phyloP scores from a whole-genome alignment of 2,329 filamentous ascomycete species.

The Xylaria sp. region DNA sequence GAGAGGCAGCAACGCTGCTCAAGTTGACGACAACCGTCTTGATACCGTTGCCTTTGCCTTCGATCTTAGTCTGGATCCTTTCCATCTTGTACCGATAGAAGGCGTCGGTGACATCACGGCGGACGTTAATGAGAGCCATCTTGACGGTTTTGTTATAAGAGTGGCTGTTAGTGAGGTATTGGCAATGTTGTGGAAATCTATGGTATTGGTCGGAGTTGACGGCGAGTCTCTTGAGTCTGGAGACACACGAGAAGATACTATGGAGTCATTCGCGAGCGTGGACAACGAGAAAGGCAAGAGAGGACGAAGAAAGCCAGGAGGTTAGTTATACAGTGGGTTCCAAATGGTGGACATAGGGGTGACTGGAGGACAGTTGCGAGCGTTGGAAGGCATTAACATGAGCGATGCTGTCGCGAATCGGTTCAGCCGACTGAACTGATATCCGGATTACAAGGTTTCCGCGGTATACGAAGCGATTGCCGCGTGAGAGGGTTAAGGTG shows the following conservation, averaged over 20 bases:
- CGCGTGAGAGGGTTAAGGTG: constrained; percentile 88
- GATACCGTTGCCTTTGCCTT: constrained; percentile 99
- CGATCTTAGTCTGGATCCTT: constrained; percentile 97
- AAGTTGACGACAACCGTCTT: constrained; percentile 99
- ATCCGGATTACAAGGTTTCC: constrained; percentile 91
- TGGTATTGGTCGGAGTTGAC: constrained; percentile 34
- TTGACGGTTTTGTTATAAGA: constrained; percentile 61
- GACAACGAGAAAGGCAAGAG: constrained; percentile 50
- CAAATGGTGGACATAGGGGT: constrained; percentile 67
- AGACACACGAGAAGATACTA: constrained; percentile 41
- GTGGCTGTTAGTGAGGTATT: constrained; percentile 36
- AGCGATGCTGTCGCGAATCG: constrained; percentile 51
- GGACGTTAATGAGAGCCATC: constrained; percentile 99
- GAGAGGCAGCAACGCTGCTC: constrained; percentile 89
- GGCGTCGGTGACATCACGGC: constrained; percentile 95
- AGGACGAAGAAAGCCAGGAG: constrained; percentile 56
- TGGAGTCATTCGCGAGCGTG: constrained; percentile 49
- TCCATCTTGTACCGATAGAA: constrained; percentile 99
- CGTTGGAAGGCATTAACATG: constrained; percentile 69
- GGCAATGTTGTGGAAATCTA: constrained; percentile 34
- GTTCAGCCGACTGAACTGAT: constrained; percentile 93
- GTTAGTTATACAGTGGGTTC: constrained; percentile 67
- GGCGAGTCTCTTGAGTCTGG: constrained; percentile 44
- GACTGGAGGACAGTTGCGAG: constrained; percentile 60
- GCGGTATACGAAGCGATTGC: constrained; percentile 95